Conservation (phyloP, 1,284 basidiomycete genomes). For the Puccinia coronata region DNA sequence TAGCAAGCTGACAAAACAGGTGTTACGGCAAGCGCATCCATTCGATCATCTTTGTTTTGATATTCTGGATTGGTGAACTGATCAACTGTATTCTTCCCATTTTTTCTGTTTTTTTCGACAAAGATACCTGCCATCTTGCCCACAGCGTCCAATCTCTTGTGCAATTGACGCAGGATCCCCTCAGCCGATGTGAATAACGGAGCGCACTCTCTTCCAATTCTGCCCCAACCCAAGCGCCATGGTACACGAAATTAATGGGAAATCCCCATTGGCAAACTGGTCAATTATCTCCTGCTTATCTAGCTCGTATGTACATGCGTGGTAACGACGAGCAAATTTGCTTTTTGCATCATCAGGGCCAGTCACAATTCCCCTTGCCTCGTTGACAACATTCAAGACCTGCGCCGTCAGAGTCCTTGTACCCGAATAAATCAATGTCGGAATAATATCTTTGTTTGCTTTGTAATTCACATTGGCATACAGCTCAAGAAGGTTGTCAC, state of each 20-base stretch:
- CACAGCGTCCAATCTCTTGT: neutral
- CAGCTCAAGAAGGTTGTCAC: neutral
- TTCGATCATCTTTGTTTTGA: neutral
- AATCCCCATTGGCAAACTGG: neutral
- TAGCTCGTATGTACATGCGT: neutral
- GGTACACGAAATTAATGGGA: neutral
- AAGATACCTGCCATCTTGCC: neutral
- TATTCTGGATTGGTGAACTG: neutral
- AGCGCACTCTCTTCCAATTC: neutral
- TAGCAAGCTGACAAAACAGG: no score
- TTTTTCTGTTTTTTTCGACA: no score
- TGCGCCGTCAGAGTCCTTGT: neutral
- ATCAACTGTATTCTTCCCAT: no score
- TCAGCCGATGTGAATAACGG: neutral
- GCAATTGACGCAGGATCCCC: neutral
- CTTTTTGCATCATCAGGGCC: neutral
- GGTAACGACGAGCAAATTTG: neutral
- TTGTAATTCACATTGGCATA: neutral
- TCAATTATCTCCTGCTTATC: neutral
- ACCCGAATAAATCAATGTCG: neutral
- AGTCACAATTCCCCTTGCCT: neutral
- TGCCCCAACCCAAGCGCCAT: no score
- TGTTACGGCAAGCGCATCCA: conserved; percentile 14
- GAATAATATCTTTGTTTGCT: neutral
- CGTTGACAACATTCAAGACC: neutral